Percentiles rank a stretch among this genome's conserved stretches.
These are phyloP conservation scores for Fabrea salina DNA, from an alignment of 169 alveolate species.

Conservation along the genomic window DNA sequence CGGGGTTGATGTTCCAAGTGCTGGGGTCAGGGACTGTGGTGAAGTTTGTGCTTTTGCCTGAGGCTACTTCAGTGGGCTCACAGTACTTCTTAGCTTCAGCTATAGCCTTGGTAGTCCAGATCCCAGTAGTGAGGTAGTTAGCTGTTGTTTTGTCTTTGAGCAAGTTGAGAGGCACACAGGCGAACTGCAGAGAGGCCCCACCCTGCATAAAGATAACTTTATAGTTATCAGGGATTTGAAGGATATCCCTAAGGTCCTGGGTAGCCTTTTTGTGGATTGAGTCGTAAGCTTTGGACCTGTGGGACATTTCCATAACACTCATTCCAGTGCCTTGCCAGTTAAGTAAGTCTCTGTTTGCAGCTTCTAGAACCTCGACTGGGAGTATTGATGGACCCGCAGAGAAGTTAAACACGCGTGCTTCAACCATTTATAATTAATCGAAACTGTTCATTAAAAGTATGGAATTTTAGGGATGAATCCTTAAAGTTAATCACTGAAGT, in stretches of 20 bases:
- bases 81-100: constrained; percentile 54
- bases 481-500: neutral
- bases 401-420: constrained; percentile 48
- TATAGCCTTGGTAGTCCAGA: constrained; percentile 55
- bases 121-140: constrained; percentile 65
- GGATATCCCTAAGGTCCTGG: constrained; percentile 35
- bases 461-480: too few species aligned
- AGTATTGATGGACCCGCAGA: constrained; percentile 65
- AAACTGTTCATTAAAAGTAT: too few species aligned
- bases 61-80: constrained; percentile 32
- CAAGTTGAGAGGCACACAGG: constrained; percentile 65
- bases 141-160: constrained; percentile 36
- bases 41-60: constrained; percentile 27
- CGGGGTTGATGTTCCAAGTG: constrained; percentile 53
- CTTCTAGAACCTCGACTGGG: constrained; percentile 51
- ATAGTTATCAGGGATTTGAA: constrained; percentile 40
- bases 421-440: too few species aligned
- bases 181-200: constrained; percentile 63
- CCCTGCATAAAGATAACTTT: constrained; percentile 48
- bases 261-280: constrained; percentile 32
- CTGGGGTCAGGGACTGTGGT: constrained; percentile 41
- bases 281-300: constrained; percentile 52
- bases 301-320: constrained; percentile 67
- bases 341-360: constrained; percentile 51
- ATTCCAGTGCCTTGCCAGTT: constrained; percentile 61